phyloP scores from a whole-genome alignment of 2,329 filamentous ascomycete species.

The Drechmeria coniospora region DNA sequence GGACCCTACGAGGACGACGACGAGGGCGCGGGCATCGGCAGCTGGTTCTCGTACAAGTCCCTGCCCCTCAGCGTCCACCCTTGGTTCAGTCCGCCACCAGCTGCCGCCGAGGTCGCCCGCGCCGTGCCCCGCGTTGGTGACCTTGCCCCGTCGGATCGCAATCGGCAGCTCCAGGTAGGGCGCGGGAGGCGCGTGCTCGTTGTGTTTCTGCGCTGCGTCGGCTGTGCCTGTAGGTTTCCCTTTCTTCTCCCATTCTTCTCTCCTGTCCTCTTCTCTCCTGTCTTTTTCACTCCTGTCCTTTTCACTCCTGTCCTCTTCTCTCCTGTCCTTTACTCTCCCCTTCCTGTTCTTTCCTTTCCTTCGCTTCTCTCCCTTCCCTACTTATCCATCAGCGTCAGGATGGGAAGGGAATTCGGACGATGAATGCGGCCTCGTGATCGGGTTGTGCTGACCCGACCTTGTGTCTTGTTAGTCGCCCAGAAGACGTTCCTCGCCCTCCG shows the following conservation, averaged over 20 bases:
- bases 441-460: background rate
- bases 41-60: constrained; percentile 34
- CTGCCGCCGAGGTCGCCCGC: constrained; percentile 28
- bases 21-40: constrained; percentile 18
- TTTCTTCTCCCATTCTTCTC: too few relatives aligned
- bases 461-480: constrained; percentile 29
- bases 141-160: constrained; percentile 30
- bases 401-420: too few relatives aligned
- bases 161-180: constrained; percentile 26
- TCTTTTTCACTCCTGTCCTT: too few relatives aligned
- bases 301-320: too few relatives aligned
- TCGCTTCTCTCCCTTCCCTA: constrained; percentile 1
- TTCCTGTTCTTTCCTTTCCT: constrained; percentile 1
- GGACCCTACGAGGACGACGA: constrained; percentile 9
- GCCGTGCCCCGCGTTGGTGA: constrained; percentile 34
- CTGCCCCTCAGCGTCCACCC: constrained; percentile 37
- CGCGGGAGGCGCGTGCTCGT: constrained; percentile 29
- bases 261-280: constrained; percentile 1
- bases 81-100: constrained; percentile 35
- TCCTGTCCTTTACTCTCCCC: background rate
- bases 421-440: too few relatives aligned
- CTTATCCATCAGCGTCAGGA: too few relatives aligned
- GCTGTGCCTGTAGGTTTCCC: constrained; percentile 37
- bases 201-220: constrained; percentile 38
- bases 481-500: constrained; percentile 42